Percentiles rank a stretch among this genome's conserved stretches.
Conservation (phyloP, 768 basidiomycete genomes). For the Russula sp. region DNA sequence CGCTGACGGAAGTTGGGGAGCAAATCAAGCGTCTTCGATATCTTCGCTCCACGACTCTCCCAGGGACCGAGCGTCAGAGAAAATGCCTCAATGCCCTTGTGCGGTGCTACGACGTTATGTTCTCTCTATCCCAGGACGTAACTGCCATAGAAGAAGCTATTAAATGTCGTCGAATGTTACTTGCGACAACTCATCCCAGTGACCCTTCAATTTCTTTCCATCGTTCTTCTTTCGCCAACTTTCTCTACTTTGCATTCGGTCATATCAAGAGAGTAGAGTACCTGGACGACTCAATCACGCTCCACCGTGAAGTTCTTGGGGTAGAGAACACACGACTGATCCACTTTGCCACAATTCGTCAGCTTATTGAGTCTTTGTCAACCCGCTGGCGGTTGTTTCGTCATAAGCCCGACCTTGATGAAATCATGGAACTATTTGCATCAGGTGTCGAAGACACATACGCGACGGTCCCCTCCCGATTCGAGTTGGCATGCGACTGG, state of each 20-base stretch:
- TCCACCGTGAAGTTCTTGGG: background rate
- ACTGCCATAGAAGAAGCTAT: background rate
- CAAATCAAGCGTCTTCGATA: background rate
- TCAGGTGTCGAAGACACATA: background rate
- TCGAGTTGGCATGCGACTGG: background rate
- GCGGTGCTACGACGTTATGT: background rate
- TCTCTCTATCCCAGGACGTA: background rate
- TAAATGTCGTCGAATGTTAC: background rate
- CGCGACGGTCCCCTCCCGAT: background rate
- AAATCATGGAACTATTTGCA: background rate
- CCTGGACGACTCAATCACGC: slow-evolving; percentile 2
- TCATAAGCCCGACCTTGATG: background rate
- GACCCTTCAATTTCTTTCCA: background rate
- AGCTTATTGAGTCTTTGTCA: background rate
- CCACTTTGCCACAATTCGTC: background rate
- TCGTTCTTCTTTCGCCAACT: background rate
- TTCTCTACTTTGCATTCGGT: background rate
- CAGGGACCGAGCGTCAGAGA: background rate
- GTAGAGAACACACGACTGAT: background rate
- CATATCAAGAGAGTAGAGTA: background rate
- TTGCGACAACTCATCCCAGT: background rate
- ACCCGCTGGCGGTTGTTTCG: background rate
- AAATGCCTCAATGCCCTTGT: background rate
- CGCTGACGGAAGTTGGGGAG: background rate
- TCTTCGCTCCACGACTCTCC: background rate